A percentile compares a stretch with the other conserved stretches of the same genome.
These are phyloP conservation scores for Daldinia caldariorum DNA, from an alignment of 495 filamentous ascomycete species.

Conservation along the genomic window DNA sequence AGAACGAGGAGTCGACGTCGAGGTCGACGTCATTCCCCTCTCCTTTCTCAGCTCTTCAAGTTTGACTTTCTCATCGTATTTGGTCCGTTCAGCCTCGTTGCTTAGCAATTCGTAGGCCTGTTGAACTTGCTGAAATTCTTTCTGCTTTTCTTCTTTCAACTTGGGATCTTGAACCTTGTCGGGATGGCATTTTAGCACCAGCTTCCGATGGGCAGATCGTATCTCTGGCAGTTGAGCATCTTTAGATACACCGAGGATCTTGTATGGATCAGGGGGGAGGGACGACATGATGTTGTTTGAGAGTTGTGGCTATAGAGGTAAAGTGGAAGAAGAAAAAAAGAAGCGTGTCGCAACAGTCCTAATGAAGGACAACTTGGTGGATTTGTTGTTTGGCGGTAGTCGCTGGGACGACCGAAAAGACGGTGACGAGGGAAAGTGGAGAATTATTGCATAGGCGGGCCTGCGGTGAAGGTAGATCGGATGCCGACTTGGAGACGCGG, in stretches of 20 bases:
- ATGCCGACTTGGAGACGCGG: constrained; percentile 28
- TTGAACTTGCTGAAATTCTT: constrained; percentile 93
- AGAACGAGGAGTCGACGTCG: constrained; percentile 46
- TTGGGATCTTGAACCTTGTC: constrained; percentile 88
- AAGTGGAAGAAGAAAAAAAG: constrained; percentile 17
- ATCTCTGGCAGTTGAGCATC: constrained; percentile 79
- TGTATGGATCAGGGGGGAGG: constrained; percentile 85
- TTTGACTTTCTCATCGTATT: constrained; percentile 80
- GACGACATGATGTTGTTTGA: constrained; percentile 65
- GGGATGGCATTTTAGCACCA: constrained; percentile 91
- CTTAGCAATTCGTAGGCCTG: constrained; percentile 91
- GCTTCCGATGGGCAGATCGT: constrained; percentile 85
- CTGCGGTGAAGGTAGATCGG: constrained; percentile 44
- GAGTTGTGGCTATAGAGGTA: constrained; percentile 30
- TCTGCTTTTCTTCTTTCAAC: constrained; percentile 70
- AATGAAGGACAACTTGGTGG: constrained; percentile 14
- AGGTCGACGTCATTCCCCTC: constrained; percentile 51
- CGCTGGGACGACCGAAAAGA: constrained; percentile 45
- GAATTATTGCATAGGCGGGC: constrained; percentile 54
- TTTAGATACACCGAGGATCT: constrained; percentile 76
- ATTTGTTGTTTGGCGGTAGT: constrained; percentile 41
- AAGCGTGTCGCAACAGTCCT: constrained; percentile 26
- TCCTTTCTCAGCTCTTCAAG: constrained; percentile 62
- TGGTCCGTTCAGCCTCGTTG: constrained; percentile 73
- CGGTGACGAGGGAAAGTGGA: constrained; percentile 41